Percentiles rank a stretch among this genome's conserved stretches.
Evolutionary conservation across 306 rosid species (phyloP).

Genomic region (Lupinus albus): DNA sequence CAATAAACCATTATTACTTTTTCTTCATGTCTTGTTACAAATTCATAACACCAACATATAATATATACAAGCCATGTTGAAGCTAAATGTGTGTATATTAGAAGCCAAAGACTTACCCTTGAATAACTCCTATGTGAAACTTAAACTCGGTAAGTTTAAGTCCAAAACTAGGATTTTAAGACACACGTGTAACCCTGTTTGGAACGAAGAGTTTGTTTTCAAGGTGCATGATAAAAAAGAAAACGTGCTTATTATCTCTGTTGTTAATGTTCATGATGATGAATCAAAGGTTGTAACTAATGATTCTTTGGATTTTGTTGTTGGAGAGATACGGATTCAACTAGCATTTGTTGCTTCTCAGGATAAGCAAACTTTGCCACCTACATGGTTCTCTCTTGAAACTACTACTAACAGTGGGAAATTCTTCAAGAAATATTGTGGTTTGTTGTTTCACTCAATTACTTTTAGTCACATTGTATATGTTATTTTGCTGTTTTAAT

Average conservation of each 20-base stretch:
- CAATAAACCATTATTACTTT: constrained; percentile 9
- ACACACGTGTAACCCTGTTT: constrained; percentile 53
- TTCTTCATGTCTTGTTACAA: background rate
- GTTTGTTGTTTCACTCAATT: constrained; percentile 48
- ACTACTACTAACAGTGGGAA: constrained; percentile 49
- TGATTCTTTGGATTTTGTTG: constrained; percentile 46
- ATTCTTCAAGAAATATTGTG: constrained; percentile 56
- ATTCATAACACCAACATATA: background rate
- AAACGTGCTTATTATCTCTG: constrained; percentile 61
- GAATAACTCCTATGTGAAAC: constrained; percentile 63
- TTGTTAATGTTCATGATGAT: constrained; percentile 39
- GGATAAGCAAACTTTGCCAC: constrained; percentile 59
- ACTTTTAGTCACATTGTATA: background rate
- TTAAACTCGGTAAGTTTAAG: constrained; percentile 64
- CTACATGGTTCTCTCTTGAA: constrained; percentile 72
- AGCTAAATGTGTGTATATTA: constrained; percentile 66
- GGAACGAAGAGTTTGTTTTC: constrained; percentile 82
- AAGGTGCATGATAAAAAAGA: constrained; percentile 45
- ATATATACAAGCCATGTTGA: constrained; percentile 37
- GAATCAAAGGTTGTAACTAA: constrained; percentile 39
- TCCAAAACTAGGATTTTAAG: constrained; percentile 60
- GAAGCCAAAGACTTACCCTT: constrained; percentile 66
- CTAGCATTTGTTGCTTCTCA: constrained; percentile 50
- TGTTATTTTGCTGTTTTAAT: background rate
- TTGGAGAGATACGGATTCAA: constrained; percentile 67